Conservation (phyloP, 805 yeast species). For the Sugiyamaella americana region DNA sequence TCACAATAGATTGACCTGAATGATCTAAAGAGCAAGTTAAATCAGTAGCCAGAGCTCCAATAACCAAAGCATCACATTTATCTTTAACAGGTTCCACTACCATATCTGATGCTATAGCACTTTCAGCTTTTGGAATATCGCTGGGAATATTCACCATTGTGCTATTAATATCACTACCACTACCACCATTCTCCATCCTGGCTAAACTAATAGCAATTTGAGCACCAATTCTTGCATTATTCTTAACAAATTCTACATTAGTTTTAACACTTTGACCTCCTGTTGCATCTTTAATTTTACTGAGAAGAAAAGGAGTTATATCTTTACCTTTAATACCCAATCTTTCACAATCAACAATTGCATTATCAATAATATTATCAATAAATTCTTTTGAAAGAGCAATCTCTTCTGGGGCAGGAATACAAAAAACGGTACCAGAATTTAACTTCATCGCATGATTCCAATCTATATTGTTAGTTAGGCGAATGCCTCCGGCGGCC, state of each 20-base stretch:
- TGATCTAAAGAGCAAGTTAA: slow-evolving; percentile 47
- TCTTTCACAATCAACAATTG: slow-evolving; percentile 49
- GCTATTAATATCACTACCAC: neutral
- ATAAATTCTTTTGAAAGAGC: slow-evolving; percentile 55
- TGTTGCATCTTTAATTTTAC: slow-evolving; percentile 60
- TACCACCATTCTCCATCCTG: slow-evolving; percentile 30
- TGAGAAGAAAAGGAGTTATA: slow-evolving; percentile 70
- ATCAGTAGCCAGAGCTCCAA: slow-evolving; percentile 74
- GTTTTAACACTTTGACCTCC: slow-evolving; percentile 63
- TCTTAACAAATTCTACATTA: slow-evolving; percentile 68
- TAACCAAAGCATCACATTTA: slow-evolving; percentile 41
- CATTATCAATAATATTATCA: slow-evolving; percentile 48
- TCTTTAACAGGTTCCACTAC: neutral
- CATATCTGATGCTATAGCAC: too few relatives aligned
- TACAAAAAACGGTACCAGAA: slow-evolving; percentile 72
- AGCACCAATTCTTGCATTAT: slow-evolving; percentile 67
- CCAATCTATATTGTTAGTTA: slow-evolving; percentile 22
- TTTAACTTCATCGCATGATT: slow-evolving; percentile 45
- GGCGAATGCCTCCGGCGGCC: neutral
- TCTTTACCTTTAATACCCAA: slow-evolving; percentile 61
- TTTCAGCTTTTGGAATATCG: too few relatives aligned
- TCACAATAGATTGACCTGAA: slow-evolving; percentile 30
- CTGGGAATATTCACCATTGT: too few relatives aligned
- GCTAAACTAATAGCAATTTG: slow-evolving; percentile 54
- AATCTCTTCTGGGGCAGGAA: slow-evolving; percentile 66